Percentiles rank a stretch among this genome's conserved stretches.
phyloP scores from a whole-genome alignment of 805 yeast genomes.

The Candida chauliodis region DNA sequence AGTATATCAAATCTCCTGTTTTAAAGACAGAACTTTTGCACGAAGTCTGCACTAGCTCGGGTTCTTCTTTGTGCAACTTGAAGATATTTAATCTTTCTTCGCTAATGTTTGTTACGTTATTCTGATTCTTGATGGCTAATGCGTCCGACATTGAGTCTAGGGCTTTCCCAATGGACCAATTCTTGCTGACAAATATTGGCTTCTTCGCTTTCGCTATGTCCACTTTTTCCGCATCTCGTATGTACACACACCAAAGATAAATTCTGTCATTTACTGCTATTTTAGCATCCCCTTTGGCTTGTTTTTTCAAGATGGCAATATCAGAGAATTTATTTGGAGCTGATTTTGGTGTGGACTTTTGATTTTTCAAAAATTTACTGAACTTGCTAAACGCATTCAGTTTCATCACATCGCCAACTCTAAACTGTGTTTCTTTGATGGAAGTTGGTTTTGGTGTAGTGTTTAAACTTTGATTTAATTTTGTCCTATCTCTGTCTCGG shows the following conservation, averaged over 20 bases:
- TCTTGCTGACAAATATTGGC: conserved; percentile 46
- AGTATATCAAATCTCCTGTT: conserved; percentile 49
- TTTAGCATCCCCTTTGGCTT: conserved; percentile 52
- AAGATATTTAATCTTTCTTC: conserved; percentile 48
- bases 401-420: conserved; percentile 27
- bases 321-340: conserved; percentile 16
- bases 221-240: conserved; percentile 21
- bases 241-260: conserved; percentile 45
- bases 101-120: conserved; percentile 42
- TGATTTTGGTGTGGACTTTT: conserved; percentile 11
- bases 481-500: conserved; percentile 37
- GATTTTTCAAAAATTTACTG: conserved; percentile 24
- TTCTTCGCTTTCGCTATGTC: conserved; percentile 24
- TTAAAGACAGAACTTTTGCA: conserved; percentile 41
- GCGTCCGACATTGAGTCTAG: conserved; percentile 50
- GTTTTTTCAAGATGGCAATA: conserved; percentile 37
- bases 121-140: conserved; percentile 46
- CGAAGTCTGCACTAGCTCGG: conserved; percentile 25
- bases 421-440: conserved; percentile 21
- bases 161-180: conserved; percentile 60
- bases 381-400: conserved; percentile 26
- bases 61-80: conserved; percentile 27
- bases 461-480: conserved; percentile 26
- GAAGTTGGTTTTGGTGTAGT: conserved; percentile 21
- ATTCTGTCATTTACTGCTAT: conserved; percentile 43